Evolutionary conservation across 1,139 yeast genomes (phyloP).

Genomic region (Debaryomyces subglobosus): DNA sequence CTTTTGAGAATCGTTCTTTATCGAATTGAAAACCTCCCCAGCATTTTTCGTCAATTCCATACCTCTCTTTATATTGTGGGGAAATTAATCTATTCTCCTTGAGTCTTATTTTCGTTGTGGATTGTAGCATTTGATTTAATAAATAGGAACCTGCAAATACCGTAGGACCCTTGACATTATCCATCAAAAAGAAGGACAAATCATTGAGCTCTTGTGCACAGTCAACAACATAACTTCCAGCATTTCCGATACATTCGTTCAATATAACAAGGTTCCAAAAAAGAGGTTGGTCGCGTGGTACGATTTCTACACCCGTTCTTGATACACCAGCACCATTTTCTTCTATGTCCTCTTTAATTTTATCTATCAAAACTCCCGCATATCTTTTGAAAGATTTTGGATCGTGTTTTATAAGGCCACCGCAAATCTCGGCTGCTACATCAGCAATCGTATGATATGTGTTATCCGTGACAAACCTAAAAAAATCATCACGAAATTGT

Average conservation of each 20-base stretch:
- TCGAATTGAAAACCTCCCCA: slow-evolving; percentile 78
- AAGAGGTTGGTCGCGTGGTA: slow-evolving; percentile 77
- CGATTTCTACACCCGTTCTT: slow-evolving; percentile 67
- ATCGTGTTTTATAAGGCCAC: slow-evolving; percentile 65
- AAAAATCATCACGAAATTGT: slow-evolving; percentile 52
- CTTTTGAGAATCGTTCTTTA: slow-evolving; percentile 38
- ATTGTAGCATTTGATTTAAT: slow-evolving; percentile 67
- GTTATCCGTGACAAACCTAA: slow-evolving; percentile 59
- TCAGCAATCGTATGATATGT: slow-evolving; percentile 70
- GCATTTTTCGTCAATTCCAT: slow-evolving; percentile 50
- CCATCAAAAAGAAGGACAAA: slow-evolving; percentile 55
- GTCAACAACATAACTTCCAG: slow-evolving; percentile 53
- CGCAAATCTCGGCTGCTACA: slow-evolving; percentile 70
- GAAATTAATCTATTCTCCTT: slow-evolving; percentile 58
- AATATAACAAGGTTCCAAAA: slow-evolving; percentile 74
- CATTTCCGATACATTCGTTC: slow-evolving; percentile 72
- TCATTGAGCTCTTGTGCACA: slow-evolving; percentile 51
- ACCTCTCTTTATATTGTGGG: slow-evolving; percentile 30
- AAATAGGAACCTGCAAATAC: slow-evolving; percentile 51
- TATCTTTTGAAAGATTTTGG: slow-evolving; percentile 51
- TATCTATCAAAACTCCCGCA: slow-evolving; percentile 49
- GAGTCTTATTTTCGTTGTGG: slow-evolving; percentile 63
- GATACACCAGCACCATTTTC: slow-evolving; percentile 85
- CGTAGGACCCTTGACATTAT: slow-evolving; percentile 67
- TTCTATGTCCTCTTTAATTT: slow-evolving; percentile 68